Conservation (phyloP, 1,284 basidiomycete genomes). For the Irpex lacteus region DNA sequence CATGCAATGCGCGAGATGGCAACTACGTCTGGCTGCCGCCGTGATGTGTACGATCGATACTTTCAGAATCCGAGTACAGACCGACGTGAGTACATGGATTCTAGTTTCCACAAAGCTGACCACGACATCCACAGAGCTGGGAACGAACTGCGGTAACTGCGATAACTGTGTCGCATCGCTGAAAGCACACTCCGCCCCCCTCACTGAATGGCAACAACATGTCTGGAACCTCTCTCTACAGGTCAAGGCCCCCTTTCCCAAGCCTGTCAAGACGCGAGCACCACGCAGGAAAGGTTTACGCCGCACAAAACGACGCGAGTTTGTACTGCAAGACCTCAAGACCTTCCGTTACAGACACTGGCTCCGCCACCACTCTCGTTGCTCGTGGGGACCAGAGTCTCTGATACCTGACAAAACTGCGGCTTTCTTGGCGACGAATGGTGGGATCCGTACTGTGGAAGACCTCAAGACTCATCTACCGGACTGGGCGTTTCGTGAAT, state of each 20-base stretch:
- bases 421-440: not conserved
- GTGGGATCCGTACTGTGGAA: not conserved
- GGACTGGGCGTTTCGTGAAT: not conserved
- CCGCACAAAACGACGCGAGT: not conserved
- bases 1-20: conserved; percentile 12
- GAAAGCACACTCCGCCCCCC: not conserved
- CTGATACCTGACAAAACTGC: conserved; percentile 1
- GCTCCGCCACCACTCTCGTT: not conserved
- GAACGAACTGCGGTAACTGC: not conserved
- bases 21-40: conserved; percentile 12
- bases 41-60: conserved; percentile 12
- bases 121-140: not conserved
- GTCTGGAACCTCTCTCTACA: not conserved
- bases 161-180: conserved; percentile 1
- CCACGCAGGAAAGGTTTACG: not conserved
- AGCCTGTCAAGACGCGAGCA: not conserved
- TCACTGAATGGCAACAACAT: not conserved
- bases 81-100: not conserved
- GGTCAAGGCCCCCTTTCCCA: not conserved
- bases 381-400: not conserved
- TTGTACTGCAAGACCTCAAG: not conserved
- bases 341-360: not conserved
- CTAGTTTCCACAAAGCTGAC: not conserved
- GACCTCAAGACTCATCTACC: not conserved
- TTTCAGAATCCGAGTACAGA: conserved; percentile 16